Evolutionary conservation across 108 stramenopile genomes (phyloP).

Genomic region (Licmophora abbreviata): DNA sequence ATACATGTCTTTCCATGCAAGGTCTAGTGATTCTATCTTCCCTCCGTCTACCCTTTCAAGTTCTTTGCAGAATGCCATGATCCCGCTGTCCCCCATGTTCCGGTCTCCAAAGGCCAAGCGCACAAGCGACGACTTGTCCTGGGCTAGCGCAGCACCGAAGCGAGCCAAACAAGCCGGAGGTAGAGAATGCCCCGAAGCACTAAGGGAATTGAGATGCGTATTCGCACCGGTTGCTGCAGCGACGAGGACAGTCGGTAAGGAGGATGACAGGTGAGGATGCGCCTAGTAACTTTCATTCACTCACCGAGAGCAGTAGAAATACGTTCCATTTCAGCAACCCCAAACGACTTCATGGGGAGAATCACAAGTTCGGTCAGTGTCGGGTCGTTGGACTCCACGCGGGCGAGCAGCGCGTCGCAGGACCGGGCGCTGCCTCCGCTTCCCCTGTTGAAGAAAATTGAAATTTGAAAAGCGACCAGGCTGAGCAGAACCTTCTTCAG

Average conservation of each 20-base stretch:
- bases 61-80: conserved; percentile 44
- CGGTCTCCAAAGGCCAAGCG: conserved; percentile 55
- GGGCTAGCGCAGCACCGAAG: conserved; percentile 40
- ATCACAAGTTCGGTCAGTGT: conserved; percentile 45
- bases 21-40: too few relatives aligned
- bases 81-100: conserved; percentile 59
- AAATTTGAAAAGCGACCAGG: too few relatives aligned
- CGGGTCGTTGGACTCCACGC: conserved; percentile 60
- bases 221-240: conserved; percentile 30
- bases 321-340: conserved; percentile 32
- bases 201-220: conserved; percentile 41
- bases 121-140: conserved; percentile 12
- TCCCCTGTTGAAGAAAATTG: too few relatives aligned
- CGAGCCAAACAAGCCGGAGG: conserved; percentile 28
- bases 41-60: conserved; percentile 10
- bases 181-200: conserved; percentile 66
- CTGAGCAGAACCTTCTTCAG: too few relatives aligned
- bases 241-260: neutral
- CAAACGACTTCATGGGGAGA: conserved; percentile 62
- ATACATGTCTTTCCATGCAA: too few relatives aligned
- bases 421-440: too few relatives aligned
- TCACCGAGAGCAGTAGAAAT: conserved; percentile 38
- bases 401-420: conserved; percentile 49
- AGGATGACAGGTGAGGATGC: neutral
- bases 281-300: conserved; percentile 4